These are phyloP conservation scores for Leccinum subfulvum DNA, from an alignment of 1,284 basidiomycete species.

Conservation along the genomic window DNA sequence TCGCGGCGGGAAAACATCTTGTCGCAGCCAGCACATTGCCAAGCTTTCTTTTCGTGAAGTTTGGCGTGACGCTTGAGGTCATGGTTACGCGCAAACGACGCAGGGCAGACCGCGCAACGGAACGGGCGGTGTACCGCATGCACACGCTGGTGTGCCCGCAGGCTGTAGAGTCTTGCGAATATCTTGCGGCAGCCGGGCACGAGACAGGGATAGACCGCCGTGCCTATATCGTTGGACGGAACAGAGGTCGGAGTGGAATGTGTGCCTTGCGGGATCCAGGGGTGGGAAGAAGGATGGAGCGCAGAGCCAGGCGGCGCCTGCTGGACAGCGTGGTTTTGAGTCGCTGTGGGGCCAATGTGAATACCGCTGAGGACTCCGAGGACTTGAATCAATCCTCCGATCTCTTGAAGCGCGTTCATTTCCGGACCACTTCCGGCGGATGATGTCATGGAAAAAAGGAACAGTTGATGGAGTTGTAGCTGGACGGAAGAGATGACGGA, in stretches of 20 bases:
- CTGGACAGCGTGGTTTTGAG: conserved; percentile 12
- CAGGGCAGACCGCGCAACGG: conserved; percentile 61
- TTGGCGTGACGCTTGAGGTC: conserved; percentile 72
- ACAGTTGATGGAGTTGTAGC: conserved; percentile 67
- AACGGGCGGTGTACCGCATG: conserved; percentile 64
- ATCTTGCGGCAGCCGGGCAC: conserved; percentile 59
- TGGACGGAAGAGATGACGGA: conserved; percentile 63
- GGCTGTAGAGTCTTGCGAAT: conserved; percentile 62
- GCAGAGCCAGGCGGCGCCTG: conserved; percentile 15
- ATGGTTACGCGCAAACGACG: conserved; percentile 72
- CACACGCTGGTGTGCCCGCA: conserved; percentile 65
- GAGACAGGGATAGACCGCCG: conserved; percentile 74
- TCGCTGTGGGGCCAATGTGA: conserved; percentile 56
- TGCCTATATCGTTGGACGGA: conserved; percentile 54
- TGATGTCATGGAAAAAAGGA: conserved; percentile 71
- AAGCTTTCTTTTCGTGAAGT: conserved; percentile 66
- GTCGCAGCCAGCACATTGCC: conserved; percentile 67
- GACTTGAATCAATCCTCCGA: conserved; percentile 72
- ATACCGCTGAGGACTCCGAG: conserved; percentile 73
- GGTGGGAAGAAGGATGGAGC: conserved; percentile 32
- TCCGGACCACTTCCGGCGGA: conserved; percentile 51
- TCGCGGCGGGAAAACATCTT: conserved; percentile 73
- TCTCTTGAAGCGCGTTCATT: conserved; percentile 63
- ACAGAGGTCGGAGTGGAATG: conserved; percentile 18
- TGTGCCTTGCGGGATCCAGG: conserved; percentile 33